A percentile compares a stretch with the other conserved stretches of the same genome.
These are phyloP conservation scores for Astragalus glycyphyllos DNA, from an alignment of 306 rosid species.

Conservation along the genomic window DNA sequence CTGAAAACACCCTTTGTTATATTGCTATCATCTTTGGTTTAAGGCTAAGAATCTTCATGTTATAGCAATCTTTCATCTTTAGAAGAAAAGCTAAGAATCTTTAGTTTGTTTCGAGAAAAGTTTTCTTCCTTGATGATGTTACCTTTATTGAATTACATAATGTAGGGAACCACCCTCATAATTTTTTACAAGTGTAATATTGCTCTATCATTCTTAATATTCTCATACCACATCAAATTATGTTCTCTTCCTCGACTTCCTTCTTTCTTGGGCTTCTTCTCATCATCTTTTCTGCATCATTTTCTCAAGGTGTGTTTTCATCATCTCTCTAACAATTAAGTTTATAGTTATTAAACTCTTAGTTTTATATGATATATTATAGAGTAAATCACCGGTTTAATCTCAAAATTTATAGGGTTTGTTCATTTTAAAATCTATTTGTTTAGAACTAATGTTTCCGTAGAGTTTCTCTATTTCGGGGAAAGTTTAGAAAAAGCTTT, in stretches of 20 bases:
- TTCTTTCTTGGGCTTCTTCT: conserved; percentile 54
- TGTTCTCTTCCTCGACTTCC: conserved; percentile 39
- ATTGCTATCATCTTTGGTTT: conserved; percentile 48
- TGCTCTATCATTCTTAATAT: conserved; percentile 46
- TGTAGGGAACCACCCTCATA: conserved; percentile 29
- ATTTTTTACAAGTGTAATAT: conserved; percentile 51
- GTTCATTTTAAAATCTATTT: too few species aligned
- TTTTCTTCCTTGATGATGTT: conserved; percentile 41
- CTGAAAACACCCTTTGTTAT: conserved; percentile 38
- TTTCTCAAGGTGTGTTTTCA: conserved; percentile 55
- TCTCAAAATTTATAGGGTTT: too few species aligned
- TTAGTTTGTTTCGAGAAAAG: conserved; percentile 52
- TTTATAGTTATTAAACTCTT: not conserved
- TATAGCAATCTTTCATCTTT: conserved; percentile 22
- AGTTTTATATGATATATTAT: too few species aligned
- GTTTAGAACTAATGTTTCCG: too few species aligned
- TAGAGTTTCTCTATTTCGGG: too few species aligned
- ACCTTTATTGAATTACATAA: conserved; percentile 56
- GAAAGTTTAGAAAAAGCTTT: too few species aligned
- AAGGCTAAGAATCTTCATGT: conserved; percentile 69
- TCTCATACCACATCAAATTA: conserved; percentile 47
- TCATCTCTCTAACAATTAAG: not conserved
- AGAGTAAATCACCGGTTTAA: too few species aligned
- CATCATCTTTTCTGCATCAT: conserved; percentile 52
- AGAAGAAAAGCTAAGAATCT: conserved; percentile 57